Evolutionary conservation across 169 alveolate species (phyloP).

Genomic region (Plasmodium knowlesi): DNA sequence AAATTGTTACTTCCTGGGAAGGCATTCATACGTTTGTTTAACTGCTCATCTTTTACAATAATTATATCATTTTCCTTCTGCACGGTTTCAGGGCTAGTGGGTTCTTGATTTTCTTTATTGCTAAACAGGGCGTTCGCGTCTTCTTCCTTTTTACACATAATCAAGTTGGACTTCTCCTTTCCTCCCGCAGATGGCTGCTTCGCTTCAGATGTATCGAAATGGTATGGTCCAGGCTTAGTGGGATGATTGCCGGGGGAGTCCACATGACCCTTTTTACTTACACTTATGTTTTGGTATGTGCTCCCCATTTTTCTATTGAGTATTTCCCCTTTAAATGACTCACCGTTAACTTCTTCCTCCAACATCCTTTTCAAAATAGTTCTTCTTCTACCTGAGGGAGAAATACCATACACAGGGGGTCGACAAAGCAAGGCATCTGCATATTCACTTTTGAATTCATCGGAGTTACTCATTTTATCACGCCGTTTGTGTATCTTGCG

Average conservation of each 20-base stretch:
- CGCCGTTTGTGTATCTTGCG: not conserved
- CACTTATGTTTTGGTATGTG: not conserved
- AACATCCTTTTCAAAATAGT: constrained; percentile 41
- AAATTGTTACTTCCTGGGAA: constrained; percentile 3
- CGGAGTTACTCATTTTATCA: not conserved
- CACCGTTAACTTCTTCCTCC: constrained; percentile 18
- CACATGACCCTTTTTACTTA: not conserved
- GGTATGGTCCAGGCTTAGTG: not conserved
- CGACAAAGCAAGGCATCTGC: not conserved
- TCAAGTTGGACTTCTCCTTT: not conserved
- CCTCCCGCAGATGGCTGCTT: not conserved
- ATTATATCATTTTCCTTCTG: constrained; percentile 14
- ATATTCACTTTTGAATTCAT: not conserved
- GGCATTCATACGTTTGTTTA: not conserved
- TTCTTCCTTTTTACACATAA: constrained; percentile 28
- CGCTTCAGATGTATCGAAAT: not conserved
- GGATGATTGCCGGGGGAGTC: not conserved
- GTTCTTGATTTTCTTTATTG: not conserved
- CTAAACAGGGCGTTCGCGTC: not conserved
- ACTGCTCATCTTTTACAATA: not conserved
- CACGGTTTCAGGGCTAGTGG: not conserved
- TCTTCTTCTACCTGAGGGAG: not conserved
- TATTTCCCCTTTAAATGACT: not conserved
- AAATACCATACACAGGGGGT: not conserved
- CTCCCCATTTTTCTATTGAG: not conserved